Evolutionary conservation across 176 grass and related monocot genomes (phyloP).

Genomic region (Hordeum marinum): DNA sequence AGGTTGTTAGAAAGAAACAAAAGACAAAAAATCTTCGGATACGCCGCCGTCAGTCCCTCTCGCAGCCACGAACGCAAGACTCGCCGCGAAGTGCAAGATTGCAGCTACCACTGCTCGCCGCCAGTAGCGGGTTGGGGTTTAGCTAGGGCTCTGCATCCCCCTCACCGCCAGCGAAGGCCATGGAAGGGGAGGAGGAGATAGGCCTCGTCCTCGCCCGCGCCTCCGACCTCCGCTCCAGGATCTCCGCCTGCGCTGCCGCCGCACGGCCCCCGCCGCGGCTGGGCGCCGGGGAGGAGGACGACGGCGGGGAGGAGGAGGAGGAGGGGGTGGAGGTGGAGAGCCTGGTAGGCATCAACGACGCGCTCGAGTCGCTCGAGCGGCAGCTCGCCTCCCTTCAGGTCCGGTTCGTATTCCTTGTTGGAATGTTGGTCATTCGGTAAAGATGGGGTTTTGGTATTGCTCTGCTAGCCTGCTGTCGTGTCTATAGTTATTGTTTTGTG

Average conservation of each 20-base stretch:
- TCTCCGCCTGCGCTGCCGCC: slow-evolving; percentile 47
- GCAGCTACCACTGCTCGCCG: background rate
- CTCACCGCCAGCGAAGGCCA: slow-evolving; percentile 7
- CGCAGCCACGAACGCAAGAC: slow-evolving; percentile 12
- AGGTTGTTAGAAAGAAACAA: background rate
- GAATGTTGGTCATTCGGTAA: background rate
- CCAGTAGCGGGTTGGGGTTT: background rate
- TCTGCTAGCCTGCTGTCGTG: background rate
- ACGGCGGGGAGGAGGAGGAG: background rate
- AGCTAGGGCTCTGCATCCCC: slow-evolving; percentile 30
- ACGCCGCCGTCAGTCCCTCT: slow-evolving; percentile 30
- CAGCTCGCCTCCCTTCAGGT: slow-evolving; percentile 84
- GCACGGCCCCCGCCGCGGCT: background rate
- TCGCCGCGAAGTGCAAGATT: background rate
- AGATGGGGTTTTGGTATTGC: background rate
- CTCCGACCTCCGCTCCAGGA: slow-evolving; percentile 67
- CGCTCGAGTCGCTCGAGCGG: slow-evolving; percentile 72
- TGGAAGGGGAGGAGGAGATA: slow-evolving; percentile 90
- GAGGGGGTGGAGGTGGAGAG: slow-evolving; percentile 30
- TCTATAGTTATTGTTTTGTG: background rate
- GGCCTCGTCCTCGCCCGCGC: slow-evolving; percentile 73
- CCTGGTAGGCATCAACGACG: slow-evolving; percentile 61
- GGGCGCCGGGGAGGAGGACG: slow-evolving; percentile 5
- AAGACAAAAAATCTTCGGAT: slow-evolving; percentile 17
- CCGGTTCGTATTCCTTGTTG: background rate